These are phyloP conservation scores for Drechslera avenae DNA, from an alignment of 2,329 filamentous ascomycete species.

Conservation along the genomic window DNA sequence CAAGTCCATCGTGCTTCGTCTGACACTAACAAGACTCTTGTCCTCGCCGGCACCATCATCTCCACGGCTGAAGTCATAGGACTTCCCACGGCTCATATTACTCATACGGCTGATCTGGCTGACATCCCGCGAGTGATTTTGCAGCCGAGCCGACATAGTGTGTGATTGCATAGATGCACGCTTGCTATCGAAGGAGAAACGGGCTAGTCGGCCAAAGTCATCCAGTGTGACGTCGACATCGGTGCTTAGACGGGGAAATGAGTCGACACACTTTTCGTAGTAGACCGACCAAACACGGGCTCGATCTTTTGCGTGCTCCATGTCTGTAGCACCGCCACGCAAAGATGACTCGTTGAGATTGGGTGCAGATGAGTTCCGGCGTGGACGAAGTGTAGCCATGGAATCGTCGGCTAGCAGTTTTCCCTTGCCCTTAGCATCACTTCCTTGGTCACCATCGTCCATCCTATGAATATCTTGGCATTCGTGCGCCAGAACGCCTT, in stretches of 20 bases:
- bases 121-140: slow-evolving; percentile 26
- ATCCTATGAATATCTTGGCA: neutral
- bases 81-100: slow-evolving; percentile 22
- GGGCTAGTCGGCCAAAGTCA: slow-evolving; percentile 22
- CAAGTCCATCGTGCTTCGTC: slow-evolving; percentile 51
- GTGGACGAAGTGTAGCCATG: slow-evolving; percentile 32
- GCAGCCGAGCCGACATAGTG: slow-evolving; percentile 17
- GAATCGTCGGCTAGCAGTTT: slow-evolving; percentile 27
- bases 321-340: slow-evolving; percentile 19
- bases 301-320: slow-evolving; percentile 20
- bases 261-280: slow-evolving; percentile 43
- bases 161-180: slow-evolving; percentile 20
- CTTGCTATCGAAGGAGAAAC: slow-evolving; percentile 28
- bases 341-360: slow-evolving; percentile 18
- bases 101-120: slow-evolving; percentile 33
- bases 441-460: neutral
- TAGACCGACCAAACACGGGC: slow-evolving; percentile 44
- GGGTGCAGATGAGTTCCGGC: slow-evolving; percentile 29
- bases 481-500: neutral
- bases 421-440: slow-evolving; percentile 13
- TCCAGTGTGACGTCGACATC: slow-evolving; percentile 19
- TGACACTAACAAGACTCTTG: slow-evolving; percentile 41
- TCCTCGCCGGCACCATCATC: slow-evolving; percentile 24
- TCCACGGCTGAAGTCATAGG: slow-evolving; percentile 18
- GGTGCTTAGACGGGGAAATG: slow-evolving; percentile 32